phyloP scores from a whole-genome alignment of 1,284 basidiomycete species.

The Coriolopsis trogii region DNA sequence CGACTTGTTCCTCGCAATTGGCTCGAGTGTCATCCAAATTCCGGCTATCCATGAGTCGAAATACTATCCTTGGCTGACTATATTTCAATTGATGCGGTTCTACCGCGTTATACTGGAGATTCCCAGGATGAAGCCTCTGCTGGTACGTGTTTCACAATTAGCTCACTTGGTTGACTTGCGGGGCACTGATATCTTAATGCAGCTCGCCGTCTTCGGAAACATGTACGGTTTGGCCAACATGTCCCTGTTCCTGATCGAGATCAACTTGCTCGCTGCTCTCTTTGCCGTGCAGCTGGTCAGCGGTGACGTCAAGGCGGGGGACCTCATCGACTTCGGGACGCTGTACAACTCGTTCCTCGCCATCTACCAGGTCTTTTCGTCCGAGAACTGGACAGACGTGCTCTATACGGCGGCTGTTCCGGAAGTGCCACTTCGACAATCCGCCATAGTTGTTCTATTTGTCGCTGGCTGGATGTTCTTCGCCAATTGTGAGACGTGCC shows the following conservation, averaged over 20 bases:
- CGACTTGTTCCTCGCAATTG: slow-evolving; percentile 83
- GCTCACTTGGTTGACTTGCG: slow-evolving; percentile 2
- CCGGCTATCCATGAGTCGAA: slow-evolving; percentile 70
- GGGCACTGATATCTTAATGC: slow-evolving; percentile 18
- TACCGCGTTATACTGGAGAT: slow-evolving; percentile 93
- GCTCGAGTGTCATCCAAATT: slow-evolving; percentile 84
- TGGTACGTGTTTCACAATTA: slow-evolving; percentile 50
- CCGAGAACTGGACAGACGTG: slow-evolving; percentile 92
- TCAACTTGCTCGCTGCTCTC: slow-evolving; percentile 88
- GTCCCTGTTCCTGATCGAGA: slow-evolving; percentile 89
- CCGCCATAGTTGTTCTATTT: slow-evolving; percentile 77
- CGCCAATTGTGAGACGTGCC: slow-evolving; percentile 90
- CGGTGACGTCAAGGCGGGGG: slow-evolving; percentile 69
- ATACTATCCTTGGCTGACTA: slow-evolving; percentile 90
- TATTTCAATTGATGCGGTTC: slow-evolving; percentile 88
- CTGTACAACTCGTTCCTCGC: slow-evolving; percentile 89
- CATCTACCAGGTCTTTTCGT: slow-evolving; percentile 92
- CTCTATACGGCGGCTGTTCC: slow-evolving; percentile 74
- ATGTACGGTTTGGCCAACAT: slow-evolving; percentile 93
- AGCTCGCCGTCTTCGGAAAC: slow-evolving; percentile 91
- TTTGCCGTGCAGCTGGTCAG: slow-evolving; percentile 78
- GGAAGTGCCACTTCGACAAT: slow-evolving; percentile 73
- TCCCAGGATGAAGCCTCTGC: slow-evolving; percentile 80
- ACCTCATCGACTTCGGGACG: slow-evolving; percentile 84
- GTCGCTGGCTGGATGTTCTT: slow-evolving; percentile 90